phyloP scores from a whole-genome alignment of 2,329 filamentous ascomycete genomes.

The Apiospora koreana region DNA sequence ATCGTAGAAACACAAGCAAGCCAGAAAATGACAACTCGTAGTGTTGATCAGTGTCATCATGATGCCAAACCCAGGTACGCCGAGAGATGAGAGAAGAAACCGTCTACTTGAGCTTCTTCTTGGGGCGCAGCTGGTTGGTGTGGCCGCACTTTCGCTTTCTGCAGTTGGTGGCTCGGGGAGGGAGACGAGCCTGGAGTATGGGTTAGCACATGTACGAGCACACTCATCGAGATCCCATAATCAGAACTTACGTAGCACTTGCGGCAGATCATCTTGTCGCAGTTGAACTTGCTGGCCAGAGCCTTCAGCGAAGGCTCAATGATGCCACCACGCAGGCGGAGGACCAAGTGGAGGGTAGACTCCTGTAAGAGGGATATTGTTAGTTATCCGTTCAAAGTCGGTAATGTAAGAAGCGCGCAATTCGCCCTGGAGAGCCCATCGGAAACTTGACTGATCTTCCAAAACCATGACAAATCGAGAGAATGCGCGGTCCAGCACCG shows the following conservation, averaged over 20 bases:
- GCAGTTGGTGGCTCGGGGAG: constrained; percentile 99
- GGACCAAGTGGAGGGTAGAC: constrained; percentile 96
- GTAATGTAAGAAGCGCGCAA: not conserved
- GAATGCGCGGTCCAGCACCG: not conserved
- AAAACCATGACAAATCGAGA: not conserved
- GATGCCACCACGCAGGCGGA: constrained; percentile 98
- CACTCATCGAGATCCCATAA: not conserved
- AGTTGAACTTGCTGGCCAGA: constrained; percentile 99
- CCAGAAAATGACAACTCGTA: constrained; percentile 8
- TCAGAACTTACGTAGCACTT: constrained; percentile 91
- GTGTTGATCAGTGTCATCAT: constrained; percentile 23
- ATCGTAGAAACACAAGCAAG: constrained; percentile 7
- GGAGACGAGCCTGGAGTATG: constrained; percentile 70
- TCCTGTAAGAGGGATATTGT: constrained; percentile 57
- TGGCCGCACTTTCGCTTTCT: constrained; percentile 99
- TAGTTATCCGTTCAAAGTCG: not conserved
- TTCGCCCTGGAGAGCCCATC: not conserved
- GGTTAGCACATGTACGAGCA: constrained; percentile 23
- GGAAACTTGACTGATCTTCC: not conserved
- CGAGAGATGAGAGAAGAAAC: constrained; percentile 37
- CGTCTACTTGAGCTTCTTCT: constrained; percentile 99
- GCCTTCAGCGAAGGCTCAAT: constrained; percentile 99
- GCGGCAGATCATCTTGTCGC: constrained; percentile 99
- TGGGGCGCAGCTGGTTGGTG: constrained; percentile 99
- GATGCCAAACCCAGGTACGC: constrained; percentile 39